Base-by-base conservation (phyloP, 2,329 filamentous ascomycete genomes). In the Lachnellula suecica region DNA sequence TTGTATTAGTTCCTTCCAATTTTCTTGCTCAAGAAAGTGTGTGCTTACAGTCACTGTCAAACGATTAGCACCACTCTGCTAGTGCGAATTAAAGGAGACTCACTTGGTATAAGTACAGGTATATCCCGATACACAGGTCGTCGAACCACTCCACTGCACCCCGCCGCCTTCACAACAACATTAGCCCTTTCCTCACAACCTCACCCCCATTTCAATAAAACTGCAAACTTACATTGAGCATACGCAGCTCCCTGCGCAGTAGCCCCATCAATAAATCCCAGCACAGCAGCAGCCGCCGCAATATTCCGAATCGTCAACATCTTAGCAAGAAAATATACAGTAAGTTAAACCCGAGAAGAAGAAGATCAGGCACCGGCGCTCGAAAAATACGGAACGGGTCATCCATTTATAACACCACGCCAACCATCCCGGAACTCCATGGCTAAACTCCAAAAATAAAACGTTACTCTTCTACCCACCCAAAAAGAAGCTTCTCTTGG, bases 91-190 rank as follows among this genome's bases (percentile, higher is more conserved):
- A 9, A 24, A 8, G 22, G 15, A 22, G 11, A 49, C 55, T 41
- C 50, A 55, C 55, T 57, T 66, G 53, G 44, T 57, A 47, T 37
- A 59, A 40, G 59, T 61, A 41, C 67, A 68, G 35, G 50, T 52
- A 24, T 59, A 64, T 38, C 65, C 66, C 17, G 63, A 58, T 15
- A 65, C 62, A 45, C 65, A 69, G 27, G 58, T 58, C 6, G 62
- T 68, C 8, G 61, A 47, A 42, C 67, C 65, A 43, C 47, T 59
- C 63, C 61, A 68, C 15, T 52, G 52, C 15, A 53, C 54, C 11
- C 67, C 66, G 50, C 65, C 65, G 49, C 66, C 65, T 68, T 25
- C 9, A 4, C 23, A 11, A 9, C 4, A 53, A 5, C 9, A 34
- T 52, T n/a, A n/a, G n/a, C n/a, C n/a, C n/a, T n/a, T n/a, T n/a